Evolutionary conservation across 2,329 filamentous ascomycete species (phyloP), one percentile per base, ranked within the genome.

Genomic region (Venturia nashicola): DNA sequence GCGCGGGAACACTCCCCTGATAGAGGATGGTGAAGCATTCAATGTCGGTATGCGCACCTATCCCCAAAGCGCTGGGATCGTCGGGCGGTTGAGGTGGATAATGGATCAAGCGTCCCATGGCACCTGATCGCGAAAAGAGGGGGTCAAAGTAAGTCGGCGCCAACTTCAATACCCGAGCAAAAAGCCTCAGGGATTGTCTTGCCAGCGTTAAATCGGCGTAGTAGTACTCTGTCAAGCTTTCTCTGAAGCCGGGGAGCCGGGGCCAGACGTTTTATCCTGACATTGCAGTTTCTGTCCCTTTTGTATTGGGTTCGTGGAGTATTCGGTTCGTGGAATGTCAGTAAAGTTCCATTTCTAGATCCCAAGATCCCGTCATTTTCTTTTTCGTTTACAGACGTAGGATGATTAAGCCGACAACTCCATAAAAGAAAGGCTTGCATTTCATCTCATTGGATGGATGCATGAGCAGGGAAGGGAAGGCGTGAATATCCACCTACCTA

Each of bases 11-110:
- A 5, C 7, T 39, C 11, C 36, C 36, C 7, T 7, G 36, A 11
- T 1, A 39, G 3, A 87, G 77, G 66, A 87, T 86, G 0, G 84
- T 86, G 75, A 84, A 83, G 82, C 83, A 86, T 3, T 83, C 83
- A 0, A 82, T 85, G 0, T 85, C 82, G 68, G 86, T 86, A 72
- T 86, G 83, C 0, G 84, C 80, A 0, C 83, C 84, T 1, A 86
- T 83, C 0, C 83, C 83, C 71, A 86, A 83, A 3, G 68, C 59
- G 16, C 46, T 60, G 36, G 36, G 36, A 11, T 39, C 36, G 34
- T 5, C 4, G 82, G 81, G 63, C 86, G 85, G 62, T 78, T 79
- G 2, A 85, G 75, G 9, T 20, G 44, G 44, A 11, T 39, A 39
- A 39, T 7, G 36, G 6, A 39, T 39, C 6, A 39, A 39, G 1